These are phyloP conservation scores for Batkoa obscura DNA, from an alignment of 371 early-diverging fungal species.

Conservation along the genomic window DNA sequence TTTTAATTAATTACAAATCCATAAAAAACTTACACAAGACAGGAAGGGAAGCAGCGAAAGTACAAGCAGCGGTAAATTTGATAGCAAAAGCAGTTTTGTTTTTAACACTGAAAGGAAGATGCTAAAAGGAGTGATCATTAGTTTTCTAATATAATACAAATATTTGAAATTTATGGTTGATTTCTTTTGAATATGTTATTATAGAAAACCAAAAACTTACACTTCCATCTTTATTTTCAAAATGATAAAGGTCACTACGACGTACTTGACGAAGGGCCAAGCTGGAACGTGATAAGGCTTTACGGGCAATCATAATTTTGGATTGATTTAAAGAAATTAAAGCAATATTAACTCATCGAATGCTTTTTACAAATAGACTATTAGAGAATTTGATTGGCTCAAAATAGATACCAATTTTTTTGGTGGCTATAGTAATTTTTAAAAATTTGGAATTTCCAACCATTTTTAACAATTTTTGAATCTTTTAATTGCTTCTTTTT, in stretches of 20 bases:
- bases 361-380: no score
- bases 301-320: slow-evolving; percentile 17
- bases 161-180: no score
- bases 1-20: neutral
- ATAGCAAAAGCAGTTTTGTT: slow-evolving; percentile 3
- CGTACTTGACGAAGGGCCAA: slow-evolving; percentile 17
- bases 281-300: slow-evolving; percentile 17
- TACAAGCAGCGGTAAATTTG: slow-evolving; percentile 4
- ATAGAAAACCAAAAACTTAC: slow-evolving; percentile 7
- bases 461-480: no score
- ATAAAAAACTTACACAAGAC: neutral
- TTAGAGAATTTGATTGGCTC: no score
- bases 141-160: neutral
- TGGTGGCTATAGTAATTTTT: no score
- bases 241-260: slow-evolving; percentile 27
- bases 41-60: neutral
- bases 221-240: slow-evolving; percentile 21
- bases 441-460: no score
- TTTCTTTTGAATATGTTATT: no score
- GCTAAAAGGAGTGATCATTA: neutral
- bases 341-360: no score
- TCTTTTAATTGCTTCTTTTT: no score
- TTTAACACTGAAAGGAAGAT: slow-evolving; percentile 1
- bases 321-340: no score
- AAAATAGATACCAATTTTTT: no score